phyloP scores from a whole-genome alignment of 441 rosid genomes.

The Aquilaria agallochum region DNA sequence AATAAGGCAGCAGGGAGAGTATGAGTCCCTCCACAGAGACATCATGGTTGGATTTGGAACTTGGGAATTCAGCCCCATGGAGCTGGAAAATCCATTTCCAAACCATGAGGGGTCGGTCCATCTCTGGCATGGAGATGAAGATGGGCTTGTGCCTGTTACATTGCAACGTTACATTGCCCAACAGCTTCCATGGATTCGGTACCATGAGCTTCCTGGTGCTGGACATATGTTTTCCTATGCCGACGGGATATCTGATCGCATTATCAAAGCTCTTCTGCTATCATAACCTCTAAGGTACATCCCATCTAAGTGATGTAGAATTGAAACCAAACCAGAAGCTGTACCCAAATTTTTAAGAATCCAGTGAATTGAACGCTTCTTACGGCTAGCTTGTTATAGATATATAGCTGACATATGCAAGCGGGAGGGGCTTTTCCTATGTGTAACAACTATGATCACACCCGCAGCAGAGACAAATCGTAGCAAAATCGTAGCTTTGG shows the following conservation, averaged over 20 bases:
- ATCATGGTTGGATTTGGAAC: slow-evolving; percentile 48
- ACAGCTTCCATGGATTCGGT: slow-evolving; percentile 65
- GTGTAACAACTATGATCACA: no score
- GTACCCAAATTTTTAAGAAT: no score
- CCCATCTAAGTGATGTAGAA: no score
- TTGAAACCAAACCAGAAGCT: no score
- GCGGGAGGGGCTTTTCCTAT: no score
- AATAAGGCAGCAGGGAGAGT: slow-evolving; percentile 67
- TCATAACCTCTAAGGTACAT: no score
- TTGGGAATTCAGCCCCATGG: slow-evolving; percentile 81
- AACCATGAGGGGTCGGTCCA: slow-evolving; percentile 58
- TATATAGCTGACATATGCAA: no score
- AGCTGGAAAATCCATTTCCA: slow-evolving; percentile 55
- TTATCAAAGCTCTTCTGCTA: slow-evolving; percentile 36
- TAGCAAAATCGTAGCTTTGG: no score
- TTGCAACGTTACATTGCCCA: slow-evolving; percentile 62
- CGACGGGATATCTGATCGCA: slow-evolving; percentile 39
- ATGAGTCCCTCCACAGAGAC: slow-evolving; percentile 57
- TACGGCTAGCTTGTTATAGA: no score
- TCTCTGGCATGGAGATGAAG: slow-evolving; percentile 81
- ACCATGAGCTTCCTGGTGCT: slow-evolving; percentile 64
- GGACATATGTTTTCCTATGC: slow-evolving; percentile 52
- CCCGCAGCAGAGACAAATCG: no score
- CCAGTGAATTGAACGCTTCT: no score
- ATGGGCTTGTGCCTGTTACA: slow-evolving; percentile 46